phyloP scores from a whole-genome alignment of 768 basidiomycete genomes.

The Baorangia bicolor region DNA sequence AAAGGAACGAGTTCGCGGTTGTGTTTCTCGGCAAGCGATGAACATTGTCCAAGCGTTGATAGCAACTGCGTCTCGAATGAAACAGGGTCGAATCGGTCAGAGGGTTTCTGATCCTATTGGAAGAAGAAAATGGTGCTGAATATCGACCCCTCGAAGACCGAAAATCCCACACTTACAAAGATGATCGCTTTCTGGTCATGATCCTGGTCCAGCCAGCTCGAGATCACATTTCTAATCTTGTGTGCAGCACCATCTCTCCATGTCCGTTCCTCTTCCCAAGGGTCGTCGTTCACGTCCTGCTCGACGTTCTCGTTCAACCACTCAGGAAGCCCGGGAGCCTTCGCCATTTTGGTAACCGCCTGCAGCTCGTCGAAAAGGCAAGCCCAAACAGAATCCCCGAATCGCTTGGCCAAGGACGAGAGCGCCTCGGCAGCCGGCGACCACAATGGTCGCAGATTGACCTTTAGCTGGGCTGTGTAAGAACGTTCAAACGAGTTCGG shows the following conservation, averaged over 20 bases:
- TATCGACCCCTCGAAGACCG: background rate
- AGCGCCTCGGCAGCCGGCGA: conserved; percentile 73
- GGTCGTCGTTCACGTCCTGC: conserved; percentile 22
- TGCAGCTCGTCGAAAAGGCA: conserved; percentile 65
- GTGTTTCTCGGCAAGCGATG: conserved; percentile 79
- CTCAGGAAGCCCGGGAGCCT: conserved; percentile 9
- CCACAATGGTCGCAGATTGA: conserved; percentile 91
- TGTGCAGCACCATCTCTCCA: conserved; percentile 79
- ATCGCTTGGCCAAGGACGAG: conserved; percentile 47
- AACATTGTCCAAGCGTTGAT: conserved; percentile 61
- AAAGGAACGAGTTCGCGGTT: conserved; percentile 84
- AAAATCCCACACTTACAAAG: conserved; percentile 28
- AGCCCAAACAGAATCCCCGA: conserved; percentile 71
- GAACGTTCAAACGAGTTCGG: background rate
- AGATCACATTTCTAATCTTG: conserved; percentile 50
- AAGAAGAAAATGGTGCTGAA: background rate
- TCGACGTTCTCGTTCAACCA: conserved; percentile 28
- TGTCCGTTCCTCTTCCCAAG: conserved; percentile 67
- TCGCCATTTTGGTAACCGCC: conserved; percentile 20
- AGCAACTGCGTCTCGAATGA: conserved; percentile 86
- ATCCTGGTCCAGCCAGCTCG: conserved; percentile 44
- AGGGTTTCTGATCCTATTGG: conserved; percentile 37
- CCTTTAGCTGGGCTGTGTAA: conserved; percentile 78
- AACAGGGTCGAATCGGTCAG: conserved; percentile 65
- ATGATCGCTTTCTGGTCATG: conserved; percentile 33